phyloP scores from a whole-genome alignment of 2,329 filamentous ascomycete species.

The Mycosphaerella sp. region DNA sequence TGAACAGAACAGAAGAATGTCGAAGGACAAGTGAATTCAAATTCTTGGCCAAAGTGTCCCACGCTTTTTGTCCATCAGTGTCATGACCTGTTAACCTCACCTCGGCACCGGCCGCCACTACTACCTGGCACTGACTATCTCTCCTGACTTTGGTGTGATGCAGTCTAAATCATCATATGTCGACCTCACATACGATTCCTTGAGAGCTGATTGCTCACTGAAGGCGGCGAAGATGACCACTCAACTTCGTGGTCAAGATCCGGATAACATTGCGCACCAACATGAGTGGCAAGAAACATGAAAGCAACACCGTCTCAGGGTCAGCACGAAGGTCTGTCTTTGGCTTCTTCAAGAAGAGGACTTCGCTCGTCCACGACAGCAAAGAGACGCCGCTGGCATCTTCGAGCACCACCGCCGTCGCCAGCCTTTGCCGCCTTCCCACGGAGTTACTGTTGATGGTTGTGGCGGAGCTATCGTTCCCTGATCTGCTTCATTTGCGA shows the following conservation, averaged over 20 bases:
- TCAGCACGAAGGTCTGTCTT: background rate
- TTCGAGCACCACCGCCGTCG: background rate
- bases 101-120: too few species aligned
- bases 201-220: background rate
- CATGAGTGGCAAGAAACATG: background rate
- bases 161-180: too few species aligned
- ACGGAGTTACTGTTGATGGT: conserved; percentile 8
- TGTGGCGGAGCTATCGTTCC: background rate
- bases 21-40: background rate
- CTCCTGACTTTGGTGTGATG: too few species aligned
- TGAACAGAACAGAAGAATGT: too few species aligned
- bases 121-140: too few species aligned
- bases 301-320: background rate
- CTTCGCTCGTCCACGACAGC: background rate
- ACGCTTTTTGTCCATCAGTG: background rate
- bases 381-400: too few species aligned
- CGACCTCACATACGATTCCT: too few species aligned
- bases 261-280: background rate
- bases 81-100: background rate
- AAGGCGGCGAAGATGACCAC: background rate
- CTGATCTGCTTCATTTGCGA: conserved; percentile 1
- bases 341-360: background rate
- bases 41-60: background rate
- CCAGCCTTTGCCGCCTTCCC: conserved; percentile 6
- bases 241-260: background rate